Percentiles rank a stretch among this genome's conserved stretches.
These are phyloP conservation scores for Piper betle DNA, from an alignment of 164 flowering plant genomes.

Conservation along the genomic window DNA sequence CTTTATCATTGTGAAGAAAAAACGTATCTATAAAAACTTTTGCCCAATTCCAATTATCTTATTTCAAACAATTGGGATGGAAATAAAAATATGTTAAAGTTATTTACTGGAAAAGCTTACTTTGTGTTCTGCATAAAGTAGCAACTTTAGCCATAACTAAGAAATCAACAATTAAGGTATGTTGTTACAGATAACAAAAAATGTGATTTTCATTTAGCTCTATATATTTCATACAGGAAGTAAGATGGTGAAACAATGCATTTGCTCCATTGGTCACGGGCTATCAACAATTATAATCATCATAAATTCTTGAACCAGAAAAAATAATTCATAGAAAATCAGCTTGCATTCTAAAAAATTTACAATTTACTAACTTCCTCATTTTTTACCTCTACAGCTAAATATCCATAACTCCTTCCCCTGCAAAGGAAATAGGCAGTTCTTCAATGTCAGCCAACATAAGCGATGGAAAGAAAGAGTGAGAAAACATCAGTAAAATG, in stretches of 20 bases:
- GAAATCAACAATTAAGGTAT: too few species aligned
- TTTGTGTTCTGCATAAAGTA: too few species aligned
- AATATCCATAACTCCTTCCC: conserved; percentile 28
- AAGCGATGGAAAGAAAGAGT: too few species aligned
- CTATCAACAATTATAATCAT: background rate
- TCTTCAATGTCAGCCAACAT: background rate
- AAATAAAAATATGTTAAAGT: too few species aligned
- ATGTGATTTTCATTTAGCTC: background rate
- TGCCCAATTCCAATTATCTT: too few species aligned
- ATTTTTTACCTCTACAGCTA: conserved; percentile 12
- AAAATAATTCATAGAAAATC: background rate
- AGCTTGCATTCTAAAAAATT: background rate
- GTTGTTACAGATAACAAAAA: background rate
- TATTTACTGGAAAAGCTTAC: too few species aligned
- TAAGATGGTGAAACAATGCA: background rate
- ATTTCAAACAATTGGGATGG: too few species aligned
- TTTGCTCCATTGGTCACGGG: background rate
- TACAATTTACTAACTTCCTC: background rate
- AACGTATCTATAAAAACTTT: too few species aligned
- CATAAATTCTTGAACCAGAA: background rate
- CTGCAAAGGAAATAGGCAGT: conserved; percentile 10
- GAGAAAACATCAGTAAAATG: too few species aligned
- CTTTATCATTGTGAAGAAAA: too few species aligned
- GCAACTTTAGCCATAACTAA: too few species aligned
- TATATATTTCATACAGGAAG: background rate